Conservation (phyloP, 1,284 basidiomycete species). For the Phylloboletellus chloephorus region DNA sequence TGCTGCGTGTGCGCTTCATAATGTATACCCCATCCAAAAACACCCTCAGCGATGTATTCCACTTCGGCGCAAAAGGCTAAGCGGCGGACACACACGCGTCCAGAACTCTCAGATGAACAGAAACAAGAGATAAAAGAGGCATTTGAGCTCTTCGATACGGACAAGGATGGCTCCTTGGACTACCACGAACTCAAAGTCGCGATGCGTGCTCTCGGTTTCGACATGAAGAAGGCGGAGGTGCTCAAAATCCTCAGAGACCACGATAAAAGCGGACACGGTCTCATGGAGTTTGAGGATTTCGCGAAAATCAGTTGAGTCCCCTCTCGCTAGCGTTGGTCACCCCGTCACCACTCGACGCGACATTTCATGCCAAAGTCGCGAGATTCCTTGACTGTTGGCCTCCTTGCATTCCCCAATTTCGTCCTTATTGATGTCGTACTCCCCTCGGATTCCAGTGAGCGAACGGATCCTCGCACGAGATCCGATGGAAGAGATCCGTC, state of each 20-base stretch:
- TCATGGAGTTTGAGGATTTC: constrained; percentile 95
- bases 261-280: constrained; percentile 83
- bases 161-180: constrained; percentile 95
- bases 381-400: constrained; percentile 3
- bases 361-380: constrained; percentile 1
- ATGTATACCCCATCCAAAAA: background rate
- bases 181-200: constrained; percentile 99
- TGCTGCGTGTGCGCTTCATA: constrained; percentile 3
- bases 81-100: constrained; percentile 62
- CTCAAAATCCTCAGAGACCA: constrained; percentile 91
- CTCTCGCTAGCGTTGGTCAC: background rate
- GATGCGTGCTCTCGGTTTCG: constrained; percentile 96
- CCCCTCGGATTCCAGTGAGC: constrained; percentile 63
- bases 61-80: constrained; percentile 72
- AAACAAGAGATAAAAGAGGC: constrained; percentile 98
- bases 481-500: constrained; percentile 93
- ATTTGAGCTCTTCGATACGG: constrained; percentile 98
- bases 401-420: background rate
- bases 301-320: constrained; percentile 90
- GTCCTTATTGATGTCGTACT: constrained; percentile 12
- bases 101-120: constrained; percentile 89
- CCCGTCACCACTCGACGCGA: constrained; percentile 7
- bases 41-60: constrained; percentile 50
- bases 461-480: constrained; percentile 90
- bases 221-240: constrained; percentile 97